These are phyloP conservation scores for Apophysomyces trapeziformis DNA, from an alignment of 371 early-diverging fungal genomes.

Conservation along the genomic window DNA sequence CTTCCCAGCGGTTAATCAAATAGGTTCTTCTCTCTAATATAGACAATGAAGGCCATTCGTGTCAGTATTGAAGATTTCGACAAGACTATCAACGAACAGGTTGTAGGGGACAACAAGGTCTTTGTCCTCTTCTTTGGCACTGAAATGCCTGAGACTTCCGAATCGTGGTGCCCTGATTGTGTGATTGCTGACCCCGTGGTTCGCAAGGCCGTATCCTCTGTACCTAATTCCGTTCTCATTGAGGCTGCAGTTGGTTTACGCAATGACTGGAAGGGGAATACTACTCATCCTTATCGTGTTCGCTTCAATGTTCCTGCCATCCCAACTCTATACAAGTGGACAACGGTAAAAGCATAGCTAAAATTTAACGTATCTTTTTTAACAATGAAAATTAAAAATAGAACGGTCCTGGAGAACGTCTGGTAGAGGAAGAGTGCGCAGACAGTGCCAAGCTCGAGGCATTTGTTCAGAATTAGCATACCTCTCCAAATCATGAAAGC, in stretches of 20 bases:
- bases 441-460: conserved; percentile 42
- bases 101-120: conserved; percentile 35
- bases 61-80: conserved; percentile 41
- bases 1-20: too few relatives aligned
- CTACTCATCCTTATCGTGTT: conserved; percentile 50
- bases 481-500: too few relatives aligned
- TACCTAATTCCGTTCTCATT: conserved; percentile 46
- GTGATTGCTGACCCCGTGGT: conserved; percentile 59
- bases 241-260: conserved; percentile 61
- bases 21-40: neutral
- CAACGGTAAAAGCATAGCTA: conserved; percentile 39
- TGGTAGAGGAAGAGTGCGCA: conserved; percentile 58
- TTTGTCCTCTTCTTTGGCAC: conserved; percentile 55
- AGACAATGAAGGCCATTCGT: conserved; percentile 25
- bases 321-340: conserved; percentile 63
- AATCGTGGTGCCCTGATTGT: conserved; percentile 71
- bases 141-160: conserved; percentile 44
- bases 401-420: conserved; percentile 45
- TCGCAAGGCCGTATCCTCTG: conserved; percentile 43
- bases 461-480: conserved; percentile 29
- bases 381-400: conserved; percentile 15
- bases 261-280: conserved; percentile 60
- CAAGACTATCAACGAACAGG: conserved; percentile 27
- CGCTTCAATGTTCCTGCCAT: conserved; percentile 53
- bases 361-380: neutral